Conservation (phyloP, 768 basidiomycete species). For the Hericium alpestre region DNA sequence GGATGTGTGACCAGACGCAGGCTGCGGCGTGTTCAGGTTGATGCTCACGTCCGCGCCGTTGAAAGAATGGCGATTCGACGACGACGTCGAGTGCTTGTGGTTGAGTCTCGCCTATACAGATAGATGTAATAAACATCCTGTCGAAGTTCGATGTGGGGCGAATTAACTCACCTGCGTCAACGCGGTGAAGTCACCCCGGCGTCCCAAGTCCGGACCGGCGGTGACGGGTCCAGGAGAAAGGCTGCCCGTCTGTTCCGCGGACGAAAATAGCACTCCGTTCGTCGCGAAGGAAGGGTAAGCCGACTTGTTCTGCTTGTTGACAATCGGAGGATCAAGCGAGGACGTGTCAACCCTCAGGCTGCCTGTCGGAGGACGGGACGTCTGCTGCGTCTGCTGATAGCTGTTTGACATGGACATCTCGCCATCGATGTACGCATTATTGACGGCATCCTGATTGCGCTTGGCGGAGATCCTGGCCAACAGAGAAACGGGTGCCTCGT, state of each 20-base stretch:
- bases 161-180: constrained; percentile 47
- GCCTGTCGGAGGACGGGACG: constrained; percentile 49
- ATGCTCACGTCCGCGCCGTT: constrained; percentile 60
- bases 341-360: constrained; percentile 69
- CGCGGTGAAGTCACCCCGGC: constrained; percentile 62
- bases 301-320: constrained; percentile 54
- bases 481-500: constrained; percentile 60
- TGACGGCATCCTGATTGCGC: constrained; percentile 38
- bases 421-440: constrained; percentile 21
- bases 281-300: constrained; percentile 58
- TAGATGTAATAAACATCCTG: constrained; percentile 4
- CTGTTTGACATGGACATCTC: constrained; percentile 31
- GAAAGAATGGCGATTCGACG: constrained; percentile 61
- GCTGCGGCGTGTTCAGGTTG: constrained; percentile 47
- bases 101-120: constrained; percentile 24
- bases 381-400: constrained; percentile 38
- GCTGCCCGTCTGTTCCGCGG: constrained; percentile 46
- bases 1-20: constrained; percentile 36
- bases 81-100: constrained; percentile 30
- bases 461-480: constrained; percentile 68
- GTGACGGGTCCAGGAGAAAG: constrained; percentile 76
- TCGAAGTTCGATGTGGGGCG: background rate
- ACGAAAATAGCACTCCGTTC: constrained; percentile 47
- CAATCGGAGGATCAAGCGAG: constrained; percentile 38
- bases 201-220: constrained; percentile 76